Base-by-base conservation (phyloP, 805 yeast species). In the Starmerella ratchasimensis region DNA sequence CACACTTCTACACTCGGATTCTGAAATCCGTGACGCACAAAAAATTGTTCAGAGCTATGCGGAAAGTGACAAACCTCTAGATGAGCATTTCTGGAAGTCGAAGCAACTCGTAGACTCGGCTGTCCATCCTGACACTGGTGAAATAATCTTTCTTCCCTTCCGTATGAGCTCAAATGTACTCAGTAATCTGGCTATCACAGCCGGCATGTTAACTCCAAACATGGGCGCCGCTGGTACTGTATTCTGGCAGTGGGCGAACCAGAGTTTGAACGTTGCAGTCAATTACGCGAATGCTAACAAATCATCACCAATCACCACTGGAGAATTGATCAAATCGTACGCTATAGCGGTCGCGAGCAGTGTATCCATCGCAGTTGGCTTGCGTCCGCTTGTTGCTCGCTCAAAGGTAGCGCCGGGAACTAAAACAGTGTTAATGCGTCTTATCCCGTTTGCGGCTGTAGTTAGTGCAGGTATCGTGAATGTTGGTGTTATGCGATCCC, bases 231-330 rank as follows among this genome's bases (percentile, higher is more conserved):
- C 70, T 0, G 99, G 98, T 27, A 88, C 97, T 0, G 56, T 84
- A 17, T 88, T 90, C 61, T 90, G 98, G 99, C 99, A 90, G 62
- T 73, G 90, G 57, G 93, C 96, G 16, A 90, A 90, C 62, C 99
- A 90, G 62, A 82, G 95, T 17, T 68, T 90, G 47, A 90, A 90
- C 54, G 99, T 90, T 39, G 98, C 98, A 2, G 82, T 90, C 48
- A 90, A 90, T 60, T 82, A 90, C 29, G 90, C 97, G 30, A 90
- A 90, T 55, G 88, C 95, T 24, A 90, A 90, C 65, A 90, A 90
- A 56, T 80, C 94, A 0, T 93, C 86, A 51, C 95, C 95, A 1
- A 65, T 90, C 58, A 65, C 88, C 3, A 79, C 86, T 1, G 51
- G 63, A 36, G 95, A 90, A 60, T 65, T 90, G 36, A 63, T 76